A percentile compares a stretch with the other conserved stretches of the same genome.
These are phyloP conservation scores for Chrysoporthe deuterocubensis DNA, from an alignment of 2,329 filamentous ascomycete genomes.

Conservation along the genomic window DNA sequence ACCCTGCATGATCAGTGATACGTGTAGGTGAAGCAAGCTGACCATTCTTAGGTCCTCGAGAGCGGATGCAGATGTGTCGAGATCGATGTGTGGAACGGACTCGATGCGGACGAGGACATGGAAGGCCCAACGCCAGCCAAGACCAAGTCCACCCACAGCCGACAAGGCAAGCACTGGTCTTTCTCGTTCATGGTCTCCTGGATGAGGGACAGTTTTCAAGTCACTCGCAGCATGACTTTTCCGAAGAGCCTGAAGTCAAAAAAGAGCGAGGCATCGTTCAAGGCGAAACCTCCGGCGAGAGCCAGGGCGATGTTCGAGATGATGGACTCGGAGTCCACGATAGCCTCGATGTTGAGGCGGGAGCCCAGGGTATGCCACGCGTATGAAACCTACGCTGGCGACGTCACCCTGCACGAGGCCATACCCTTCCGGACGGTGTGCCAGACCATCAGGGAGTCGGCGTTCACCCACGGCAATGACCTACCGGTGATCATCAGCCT, in stretches of 20 bases:
- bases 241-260: neutral
- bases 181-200: conserved; percentile 25
- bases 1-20: no score
- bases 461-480: conserved; percentile 70
- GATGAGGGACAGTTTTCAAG: conserved; percentile 30
- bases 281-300: conserved; percentile 10
- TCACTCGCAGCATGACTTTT: neutral
- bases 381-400: conserved; percentile 36
- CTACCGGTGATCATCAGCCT: conserved; percentile 89
- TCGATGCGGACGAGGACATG: conserved; percentile 37
- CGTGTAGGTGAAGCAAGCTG: neutral
- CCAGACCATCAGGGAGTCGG: conserved; percentile 74
- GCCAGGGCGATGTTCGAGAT: conserved; percentile 23
- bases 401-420: conserved; percentile 79
- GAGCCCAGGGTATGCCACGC: conserved; percentile 84
- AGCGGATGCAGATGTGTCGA: conserved; percentile 88
- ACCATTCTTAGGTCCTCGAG: conserved; percentile 49
- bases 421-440: conserved; percentile 88
- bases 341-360: conserved; percentile 39
- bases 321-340: conserved; percentile 19
- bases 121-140: conserved; percentile 40
- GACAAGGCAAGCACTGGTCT: conserved; percentile 37
- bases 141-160: conserved; percentile 38
- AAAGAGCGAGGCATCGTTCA: conserved; percentile 31
- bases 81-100: conserved; percentile 92